Evolutionary conservation across 805 yeast species (phyloP).

Genomic region (Kluyveromyces nonfermentans): DNA sequence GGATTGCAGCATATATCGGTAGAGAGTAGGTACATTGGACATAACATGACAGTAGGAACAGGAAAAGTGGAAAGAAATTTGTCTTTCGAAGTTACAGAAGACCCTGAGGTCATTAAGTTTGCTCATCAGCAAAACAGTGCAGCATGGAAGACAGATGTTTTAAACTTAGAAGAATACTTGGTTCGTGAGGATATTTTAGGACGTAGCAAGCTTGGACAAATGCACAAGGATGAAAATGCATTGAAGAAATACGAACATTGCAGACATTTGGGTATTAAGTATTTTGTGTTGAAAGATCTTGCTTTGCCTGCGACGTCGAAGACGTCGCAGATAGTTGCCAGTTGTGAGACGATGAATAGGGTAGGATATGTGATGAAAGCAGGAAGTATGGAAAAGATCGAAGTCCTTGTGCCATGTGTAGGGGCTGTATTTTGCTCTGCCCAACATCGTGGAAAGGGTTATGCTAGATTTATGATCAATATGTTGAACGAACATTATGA

Average conservation of each 20-base stretch:
- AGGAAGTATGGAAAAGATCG: conserved; percentile 19
- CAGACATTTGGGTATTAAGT: conserved; percentile 28
- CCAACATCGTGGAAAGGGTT: conserved; percentile 44
- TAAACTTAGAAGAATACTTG: conserved; percentile 29
- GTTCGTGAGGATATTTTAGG: conserved; percentile 31
- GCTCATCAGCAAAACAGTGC: conserved; percentile 30
- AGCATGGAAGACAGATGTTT: conserved; percentile 27
- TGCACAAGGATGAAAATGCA: conserved; percentile 9
- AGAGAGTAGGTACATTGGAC: too few relatives aligned
- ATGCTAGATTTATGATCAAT: conserved; percentile 41
- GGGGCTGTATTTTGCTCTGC: conserved; percentile 53
- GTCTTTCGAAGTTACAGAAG: conserved; percentile 15
- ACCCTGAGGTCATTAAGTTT: conserved; percentile 29
- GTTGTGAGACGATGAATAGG: conserved; percentile 35
- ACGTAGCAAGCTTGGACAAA: conserved; percentile 19
- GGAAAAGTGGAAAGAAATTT: neutral
- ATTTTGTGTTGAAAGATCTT: conserved; percentile 28
- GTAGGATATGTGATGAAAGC: conserved; percentile 27
- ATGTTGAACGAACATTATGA: conserved; percentile 30
- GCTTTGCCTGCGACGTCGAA: conserved; percentile 16
- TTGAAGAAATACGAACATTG: conserved; percentile 11
- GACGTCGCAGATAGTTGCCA: conserved; percentile 31
- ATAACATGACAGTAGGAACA: neutral
- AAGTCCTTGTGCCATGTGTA: conserved; percentile 33
- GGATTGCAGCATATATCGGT: too few relatives aligned